Evolutionary conservation across 2,329 filamentous ascomycete genomes (phyloP), one percentile per base, ranked within the genome.

Genomic region (Beauveria rudraprayagi): DNA sequence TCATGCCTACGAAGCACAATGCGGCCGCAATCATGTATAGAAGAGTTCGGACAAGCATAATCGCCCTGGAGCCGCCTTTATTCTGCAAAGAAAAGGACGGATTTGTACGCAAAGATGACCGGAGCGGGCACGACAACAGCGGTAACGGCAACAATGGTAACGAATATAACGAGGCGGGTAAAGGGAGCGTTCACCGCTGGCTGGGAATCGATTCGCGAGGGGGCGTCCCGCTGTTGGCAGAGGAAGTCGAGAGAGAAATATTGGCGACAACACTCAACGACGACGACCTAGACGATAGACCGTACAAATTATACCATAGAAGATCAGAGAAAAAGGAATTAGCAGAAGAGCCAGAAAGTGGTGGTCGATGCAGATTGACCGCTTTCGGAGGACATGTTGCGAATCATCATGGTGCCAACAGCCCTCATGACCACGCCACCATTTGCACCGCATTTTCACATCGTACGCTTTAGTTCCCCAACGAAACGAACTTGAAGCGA

Each of bases 1-100:
- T 94, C 50, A 93, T 96, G 76, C 84, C 95, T 48, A 93, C 93
- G 0, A 78, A 91, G 59, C 81, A 94, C 43, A 89, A 92, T 64
- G 80, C 81, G 9, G 89, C 87, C 63, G 84, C 84, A 1, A 75
- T 80, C 44, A 73, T 73, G 8, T 63, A 79, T 88, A 11, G 72
- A 78, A 5, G 78, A 83, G 14, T 87, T 97, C 66, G 81, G 81
- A 47, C 71, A 77, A 77, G 80, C 26, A 87, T 97, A 84, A 68
- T 70, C 9, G 72, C 74, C 2, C 74, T 83, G 17, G 82, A 71
- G 14, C 68, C 65, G 41, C 73, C 76, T 5, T 67, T 84, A 76
- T 40, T 75, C 80, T 72, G 77, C 70, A 66, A 88, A 2, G 78
- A 85, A 19, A 82, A 90, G 68, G 85, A 84, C 7, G 77, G 83